Evolutionary conservation across 805 yeast genomes (phyloP), one percentile per base, ranked within the genome.

Genomic region (Lipomyces chichibuensis): DNA sequence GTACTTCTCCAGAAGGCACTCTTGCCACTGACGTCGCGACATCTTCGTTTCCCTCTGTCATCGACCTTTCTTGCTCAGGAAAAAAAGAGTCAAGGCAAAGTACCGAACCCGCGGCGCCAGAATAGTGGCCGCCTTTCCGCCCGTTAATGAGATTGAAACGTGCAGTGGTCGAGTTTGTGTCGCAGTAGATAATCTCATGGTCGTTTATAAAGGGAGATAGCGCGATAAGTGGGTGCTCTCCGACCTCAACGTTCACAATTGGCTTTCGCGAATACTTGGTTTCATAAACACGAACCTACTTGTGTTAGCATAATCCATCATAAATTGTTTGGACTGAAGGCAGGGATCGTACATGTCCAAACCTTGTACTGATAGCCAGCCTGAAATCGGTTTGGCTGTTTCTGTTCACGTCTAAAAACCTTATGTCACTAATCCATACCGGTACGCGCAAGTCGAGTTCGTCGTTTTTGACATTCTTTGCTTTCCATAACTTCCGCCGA

Each of bases 381-480:
- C 83, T 79, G 78, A 80, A 85, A n/a, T 80, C 75, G 7, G 80
- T 76, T 59, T 20, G 17, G 35, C 57, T 63, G 64, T 82, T 62
- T 39, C 78, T 74, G 23, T 70, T 63, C 7, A 80, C 69, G 39
- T 78, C 77, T 57, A 83, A 64, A 73, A 88, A 85, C 63, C 80
- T 76, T 57, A 92, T 81, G 64, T 84, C 82, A 4, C 87, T 84
- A 52, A 91, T 83, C 90, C 96, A 89, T 11, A 94, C 84, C 3
- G 96, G 97, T 6, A 88, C 95, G 66, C 92, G 83, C 69, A 95
- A 79, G 72, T 90, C 96, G 35, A 94, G 79, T 69, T 84, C 85
- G 77, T 89, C 90, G 72, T 91, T 88, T 67, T 88, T 86, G n/a
- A 92, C 96, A 76, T 92, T 92, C 75, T 90, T 90, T 2, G 89